Evolutionary conservation across 441 rosid genomes (phyloP).

Genomic region (Syzygium malaccense): DNA sequence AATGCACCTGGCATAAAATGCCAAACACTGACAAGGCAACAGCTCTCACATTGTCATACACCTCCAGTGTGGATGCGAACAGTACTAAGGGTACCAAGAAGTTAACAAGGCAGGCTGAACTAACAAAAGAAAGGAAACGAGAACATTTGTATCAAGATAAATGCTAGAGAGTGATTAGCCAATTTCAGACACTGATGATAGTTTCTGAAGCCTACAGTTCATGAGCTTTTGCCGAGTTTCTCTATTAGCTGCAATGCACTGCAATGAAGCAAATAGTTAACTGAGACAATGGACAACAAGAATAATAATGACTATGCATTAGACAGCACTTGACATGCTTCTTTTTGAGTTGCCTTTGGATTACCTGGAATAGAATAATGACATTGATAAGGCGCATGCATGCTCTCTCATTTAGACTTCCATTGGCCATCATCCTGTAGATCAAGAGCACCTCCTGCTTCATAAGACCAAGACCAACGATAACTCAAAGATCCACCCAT

Average conservation of each 20-base stretch:
- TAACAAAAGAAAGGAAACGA: neutral
- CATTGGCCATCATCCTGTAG: neutral
- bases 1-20: constrained; percentile 6
- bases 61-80: neutral
- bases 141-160: neutral
- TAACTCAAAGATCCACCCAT: neutral
- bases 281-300: neutral
- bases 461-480: neutral
- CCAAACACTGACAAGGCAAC: constrained; percentile 6
- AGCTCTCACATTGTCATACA: constrained; percentile 5
- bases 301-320: neutral
- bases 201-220: neutral
- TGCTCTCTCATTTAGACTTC: constrained; percentile 2
- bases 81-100: constrained; percentile 2
- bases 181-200: neutral
- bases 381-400: constrained; percentile 15
- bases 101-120: neutral
- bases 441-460: constrained; percentile 5
- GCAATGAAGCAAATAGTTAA: neutral
- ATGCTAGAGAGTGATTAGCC: neutral
- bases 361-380: constrained; percentile 7
- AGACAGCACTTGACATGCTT: neutral
- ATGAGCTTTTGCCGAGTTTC: constrained; percentile 1
- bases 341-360: neutral
- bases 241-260: constrained; percentile 9